Evolutionary conservation across 805 yeast genomes (phyloP), one percentile per base, ranked within the genome.

Genomic region (Saccharomycopsis lassenensis): DNA sequence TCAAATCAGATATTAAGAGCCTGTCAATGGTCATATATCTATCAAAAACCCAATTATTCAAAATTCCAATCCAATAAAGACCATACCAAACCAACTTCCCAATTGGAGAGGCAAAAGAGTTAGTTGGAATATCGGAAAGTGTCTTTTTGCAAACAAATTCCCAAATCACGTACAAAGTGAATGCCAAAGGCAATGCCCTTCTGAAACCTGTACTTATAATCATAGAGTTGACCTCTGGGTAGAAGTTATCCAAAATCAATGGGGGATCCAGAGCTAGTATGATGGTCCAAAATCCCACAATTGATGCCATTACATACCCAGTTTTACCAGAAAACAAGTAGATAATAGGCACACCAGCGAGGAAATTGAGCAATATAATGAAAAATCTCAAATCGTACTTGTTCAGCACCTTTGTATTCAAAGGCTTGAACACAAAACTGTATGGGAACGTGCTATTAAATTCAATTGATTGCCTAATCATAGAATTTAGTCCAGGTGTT

Each of bases 11-110:
- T 2, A 73, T 48, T 1, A 89, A 82, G 29, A 89, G 61, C 37
- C 98, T 63, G 52, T 89, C 97, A 7, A 87, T 77, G 0, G 96
- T 95, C 7, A 89, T 57, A 22, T 37, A 41, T 42, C 87, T 61
- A 51, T 86, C 97, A 58, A 89, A 85, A 0, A 94, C 84, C 48
- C 83, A 67, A 56, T 85, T 87, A 54, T 87, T 86, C 49, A 86
- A 64, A 23, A 82, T 65, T 1, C 95, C 95, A 2, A 82, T 48
- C 93, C 94, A 84, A 51, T 80, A 80, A 2, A 78, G 62, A 0
- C 87, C 80, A 44, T 80, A 81, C 91, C 94, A 87, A 17, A 59
- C 19, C 0, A 54, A 14, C 36, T 61, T 65, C 4, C 56, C 49
- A n/a, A 62, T n/a, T 0, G 65, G 61, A 0, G 69, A 62, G 0